Conservation (phyloP, 176 grass and related monocot species). For the Phyllostachys edulis region DNA sequence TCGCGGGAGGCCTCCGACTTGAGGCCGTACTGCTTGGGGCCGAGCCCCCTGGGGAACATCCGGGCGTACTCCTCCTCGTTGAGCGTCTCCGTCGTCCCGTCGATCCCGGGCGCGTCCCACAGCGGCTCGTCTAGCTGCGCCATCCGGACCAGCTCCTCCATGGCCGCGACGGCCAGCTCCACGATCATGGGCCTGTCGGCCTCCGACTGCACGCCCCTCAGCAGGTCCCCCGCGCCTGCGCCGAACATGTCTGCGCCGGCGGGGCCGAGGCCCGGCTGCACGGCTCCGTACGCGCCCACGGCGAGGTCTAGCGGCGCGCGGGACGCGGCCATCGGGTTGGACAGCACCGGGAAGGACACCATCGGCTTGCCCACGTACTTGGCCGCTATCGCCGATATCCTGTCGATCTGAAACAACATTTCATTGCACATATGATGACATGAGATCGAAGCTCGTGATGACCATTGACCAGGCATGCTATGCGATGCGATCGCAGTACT, state of each 20-base stretch:
- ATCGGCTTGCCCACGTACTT: slow-evolving; percentile 97
- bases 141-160: slow-evolving; percentile 93
- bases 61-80: slow-evolving; percentile 83
- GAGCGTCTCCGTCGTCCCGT: slow-evolving; percentile 36
- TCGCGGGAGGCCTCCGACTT: slow-evolving; percentile 82
- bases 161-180: slow-evolving; percentile 89
- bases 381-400: slow-evolving; percentile 90
- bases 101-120: slow-evolving; percentile 41
- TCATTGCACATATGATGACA: not conserved
- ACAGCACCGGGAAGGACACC: slow-evolving; percentile 75
- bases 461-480: not conserved
- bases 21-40: slow-evolving; percentile 67
- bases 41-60: slow-evolving; percentile 58
- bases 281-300: slow-evolving; percentile 30
- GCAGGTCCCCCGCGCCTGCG: slow-evolving; percentile 47
- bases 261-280: not conserved
- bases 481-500: not conserved
- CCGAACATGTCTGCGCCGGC: slow-evolving; percentile 27
- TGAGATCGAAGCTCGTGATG: no score
- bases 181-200: slow-evolving; percentile 74
- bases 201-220: slow-evolving; percentile 57
- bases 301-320: slow-evolving; percentile 56
- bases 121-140: slow-evolving; percentile 71
- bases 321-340: slow-evolving; percentile 41
- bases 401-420: slow-evolving; percentile 58